Conservation (phyloP, 257 asterid genomes). For the Forsythia suspensa region DNA sequence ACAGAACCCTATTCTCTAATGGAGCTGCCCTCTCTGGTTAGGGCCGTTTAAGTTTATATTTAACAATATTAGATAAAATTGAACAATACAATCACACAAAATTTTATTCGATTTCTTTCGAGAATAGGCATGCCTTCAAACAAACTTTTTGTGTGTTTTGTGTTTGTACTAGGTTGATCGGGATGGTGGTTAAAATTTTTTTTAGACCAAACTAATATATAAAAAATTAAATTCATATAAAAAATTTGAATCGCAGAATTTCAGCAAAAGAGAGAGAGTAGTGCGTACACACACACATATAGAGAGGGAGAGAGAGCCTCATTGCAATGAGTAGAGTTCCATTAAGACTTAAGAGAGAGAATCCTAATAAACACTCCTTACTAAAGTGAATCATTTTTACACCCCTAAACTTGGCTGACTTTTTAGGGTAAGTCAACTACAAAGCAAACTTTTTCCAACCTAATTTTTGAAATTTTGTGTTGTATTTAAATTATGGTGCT, state of each 20-base stretch:
- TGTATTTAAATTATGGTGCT: too few relatives aligned
- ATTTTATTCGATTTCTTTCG: too few relatives aligned
- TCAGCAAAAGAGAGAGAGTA: too few relatives aligned
- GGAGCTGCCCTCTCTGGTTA: conserved; percentile 29
- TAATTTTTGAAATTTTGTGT: not conserved
- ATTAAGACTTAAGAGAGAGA: conserved; percentile 22
- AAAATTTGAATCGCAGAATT: too few relatives aligned
- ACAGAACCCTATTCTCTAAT: conserved; percentile 11
- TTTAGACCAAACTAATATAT: too few relatives aligned
- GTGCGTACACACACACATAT: too few relatives aligned
- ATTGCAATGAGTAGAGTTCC: conserved; percentile 18
- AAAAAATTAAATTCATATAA: too few relatives aligned
- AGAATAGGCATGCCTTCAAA: too few relatives aligned
- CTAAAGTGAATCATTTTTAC: conserved; percentile 37
- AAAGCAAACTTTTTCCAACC: conserved; percentile 28
- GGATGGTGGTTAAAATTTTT: too few relatives aligned
- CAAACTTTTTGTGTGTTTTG: too few relatives aligned
- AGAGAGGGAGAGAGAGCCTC: not conserved
- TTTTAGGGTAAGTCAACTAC: conserved; percentile 45
- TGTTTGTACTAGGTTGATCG: too few relatives aligned
- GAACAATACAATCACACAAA: not conserved
- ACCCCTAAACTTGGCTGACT: conserved; percentile 33
- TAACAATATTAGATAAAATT: not conserved
- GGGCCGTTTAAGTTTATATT: conserved; percentile 4
- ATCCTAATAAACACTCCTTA: not conserved